Percentiles rank a stretch among this genome's conserved stretches.
Conservation (phyloP, 2,329 filamentous ascomycete genomes). For the Colletotrichum trifolii region DNA sequence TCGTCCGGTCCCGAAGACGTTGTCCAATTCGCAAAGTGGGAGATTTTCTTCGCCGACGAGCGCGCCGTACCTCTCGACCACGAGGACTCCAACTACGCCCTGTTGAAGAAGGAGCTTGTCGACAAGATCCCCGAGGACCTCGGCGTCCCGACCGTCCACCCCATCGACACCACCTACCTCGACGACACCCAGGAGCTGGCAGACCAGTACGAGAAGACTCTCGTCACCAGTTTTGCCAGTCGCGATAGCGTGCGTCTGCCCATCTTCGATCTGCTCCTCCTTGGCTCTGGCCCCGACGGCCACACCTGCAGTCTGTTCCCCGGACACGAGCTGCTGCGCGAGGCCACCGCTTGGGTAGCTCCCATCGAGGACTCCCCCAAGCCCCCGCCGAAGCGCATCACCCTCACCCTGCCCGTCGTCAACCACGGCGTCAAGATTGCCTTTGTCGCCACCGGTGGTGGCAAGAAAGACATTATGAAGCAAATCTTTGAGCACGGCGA, state of each 20-base stretch:
- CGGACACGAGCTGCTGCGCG: slow-evolving; percentile 85
- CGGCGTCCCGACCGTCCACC: slow-evolving; percentile 77
- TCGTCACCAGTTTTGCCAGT: slow-evolving; percentile 87
- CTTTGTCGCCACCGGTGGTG: slow-evolving; percentile 89
- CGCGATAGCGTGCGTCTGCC: slow-evolving; percentile 95
- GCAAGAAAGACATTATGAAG: slow-evolving; percentile 93
- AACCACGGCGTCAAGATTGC: slow-evolving; percentile 87
- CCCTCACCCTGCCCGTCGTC: slow-evolving; percentile 90
- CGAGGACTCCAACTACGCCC: slow-evolving; percentile 91
- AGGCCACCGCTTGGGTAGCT: slow-evolving; percentile 91
- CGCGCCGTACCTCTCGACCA: slow-evolving; percentile 92
- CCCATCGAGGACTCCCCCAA: slow-evolving; percentile 94
- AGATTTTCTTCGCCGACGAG: slow-evolving; percentile 99
- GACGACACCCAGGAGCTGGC: slow-evolving; percentile 91
- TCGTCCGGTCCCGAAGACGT: slow-evolving; percentile 66
- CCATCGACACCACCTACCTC: slow-evolving; percentile 75
- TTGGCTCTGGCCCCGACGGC: slow-evolving; percentile 94
- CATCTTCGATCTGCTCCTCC: slow-evolving; percentile 92
- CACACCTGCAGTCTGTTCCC: slow-evolving; percentile 98
- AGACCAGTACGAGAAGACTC: slow-evolving; percentile 89
- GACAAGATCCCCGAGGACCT: slow-evolving; percentile 82
- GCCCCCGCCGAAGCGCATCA: slow-evolving; percentile 90
- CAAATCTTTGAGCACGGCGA: slow-evolving; percentile 89
- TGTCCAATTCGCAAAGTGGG: slow-evolving; percentile 87
- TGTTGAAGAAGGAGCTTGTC: slow-evolving; percentile 87